These are phyloP conservation scores for Stereum hirsutum DNA, from an alignment of 1,284 basidiomycete species.

Conservation along the genomic window DNA sequence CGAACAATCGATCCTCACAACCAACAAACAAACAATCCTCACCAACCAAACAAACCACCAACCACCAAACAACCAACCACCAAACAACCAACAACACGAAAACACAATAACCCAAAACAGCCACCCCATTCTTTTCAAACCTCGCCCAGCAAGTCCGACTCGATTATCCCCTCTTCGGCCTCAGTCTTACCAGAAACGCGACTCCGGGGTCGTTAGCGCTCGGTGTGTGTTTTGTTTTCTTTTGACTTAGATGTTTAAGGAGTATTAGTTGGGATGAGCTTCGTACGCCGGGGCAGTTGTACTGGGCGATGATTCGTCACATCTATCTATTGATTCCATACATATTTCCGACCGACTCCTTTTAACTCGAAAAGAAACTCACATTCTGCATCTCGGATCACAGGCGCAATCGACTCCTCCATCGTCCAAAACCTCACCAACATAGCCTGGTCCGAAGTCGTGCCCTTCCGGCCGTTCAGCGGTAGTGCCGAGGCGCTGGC, in stretches of 20 bases:
- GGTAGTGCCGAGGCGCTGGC: constrained; percentile 32
- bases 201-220: constrained; percentile 50
- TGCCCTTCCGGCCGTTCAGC: constrained; percentile 56
- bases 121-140: constrained; percentile 53
- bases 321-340: too few species aligned
- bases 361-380: not conserved
- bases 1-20: too few species aligned
- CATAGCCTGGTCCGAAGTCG: constrained; percentile 66
- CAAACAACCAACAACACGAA: too few species aligned
- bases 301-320: too few species aligned
- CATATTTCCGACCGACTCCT: too few species aligned
- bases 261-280: not conserved
- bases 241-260: too few species aligned
- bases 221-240: constrained; percentile 28
- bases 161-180: constrained; percentile 65
- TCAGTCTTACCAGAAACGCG: constrained; percentile 49
- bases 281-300: not conserved
- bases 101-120: too few species aligned
- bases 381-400: constrained; percentile 4
- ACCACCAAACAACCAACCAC: too few species aligned
- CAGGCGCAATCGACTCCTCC: constrained; percentile 65
- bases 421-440: constrained; percentile 48
- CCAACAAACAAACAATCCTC: too few species aligned
- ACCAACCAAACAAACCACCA: too few species aligned
- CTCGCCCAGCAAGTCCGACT: constrained; percentile 54